These are phyloP conservation scores for Viridothelium virens DNA, from an alignment of 495 filamentous ascomycete species.

Conservation along the genomic window DNA sequence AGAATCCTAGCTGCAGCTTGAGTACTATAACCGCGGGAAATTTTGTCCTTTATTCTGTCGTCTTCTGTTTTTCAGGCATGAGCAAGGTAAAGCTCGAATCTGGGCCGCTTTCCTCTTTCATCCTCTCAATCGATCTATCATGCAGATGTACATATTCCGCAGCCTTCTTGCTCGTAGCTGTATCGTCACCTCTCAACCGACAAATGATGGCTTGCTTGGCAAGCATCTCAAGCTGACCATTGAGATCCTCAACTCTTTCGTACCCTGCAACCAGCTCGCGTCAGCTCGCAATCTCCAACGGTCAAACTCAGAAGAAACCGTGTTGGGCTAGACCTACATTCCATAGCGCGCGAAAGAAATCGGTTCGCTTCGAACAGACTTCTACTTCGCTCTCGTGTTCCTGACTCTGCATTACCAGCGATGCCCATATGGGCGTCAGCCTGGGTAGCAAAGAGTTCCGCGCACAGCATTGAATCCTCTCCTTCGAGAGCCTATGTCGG, in stretches of 20 bases:
- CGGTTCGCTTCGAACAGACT: slow-evolving; percentile 27
- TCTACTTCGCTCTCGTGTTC: slow-evolving; percentile 25
- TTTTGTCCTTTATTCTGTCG: background rate
- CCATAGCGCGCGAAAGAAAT: slow-evolving; percentile 23
- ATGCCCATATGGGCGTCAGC: slow-evolving; percentile 80
- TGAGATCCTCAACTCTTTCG: slow-evolving; percentile 63
- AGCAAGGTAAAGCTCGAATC: background rate
- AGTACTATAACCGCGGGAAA: background rate
- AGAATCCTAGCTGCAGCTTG: too few species aligned
- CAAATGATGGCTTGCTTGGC: slow-evolving; percentile 79
- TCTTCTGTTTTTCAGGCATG: background rate
- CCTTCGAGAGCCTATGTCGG: slow-evolving; percentile 53
- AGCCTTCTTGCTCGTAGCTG: slow-evolving; percentile 66
- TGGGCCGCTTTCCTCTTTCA: background rate
- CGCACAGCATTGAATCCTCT: slow-evolving; percentile 57
- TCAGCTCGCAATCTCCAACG: background rate
- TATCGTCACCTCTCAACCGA: slow-evolving; percentile 62
- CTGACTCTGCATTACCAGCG: slow-evolving; percentile 47
- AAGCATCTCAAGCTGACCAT: slow-evolving; percentile 73
- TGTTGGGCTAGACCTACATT: slow-evolving; percentile 21
- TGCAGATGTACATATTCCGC: slow-evolving; percentile 52
- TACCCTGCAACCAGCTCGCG: slow-evolving; percentile 45
- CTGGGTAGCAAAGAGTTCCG: slow-evolving; percentile 62
- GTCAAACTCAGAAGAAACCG: background rate
- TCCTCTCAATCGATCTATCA: background rate